phyloP scores from a whole-genome alignment of 1,139 yeast species.

The Candida dubliniensis region DNA sequence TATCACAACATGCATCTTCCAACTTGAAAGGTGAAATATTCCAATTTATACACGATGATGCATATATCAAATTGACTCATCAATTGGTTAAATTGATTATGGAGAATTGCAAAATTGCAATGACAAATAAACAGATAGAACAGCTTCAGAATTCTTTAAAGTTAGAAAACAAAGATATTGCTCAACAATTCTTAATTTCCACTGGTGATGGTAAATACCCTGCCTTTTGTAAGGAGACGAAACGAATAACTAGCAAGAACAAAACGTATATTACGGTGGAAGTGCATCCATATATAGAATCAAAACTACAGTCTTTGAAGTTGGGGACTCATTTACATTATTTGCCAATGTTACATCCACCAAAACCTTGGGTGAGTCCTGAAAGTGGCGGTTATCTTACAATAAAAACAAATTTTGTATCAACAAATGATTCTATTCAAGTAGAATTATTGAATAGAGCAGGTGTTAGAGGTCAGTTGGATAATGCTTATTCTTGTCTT shows the following conservation, averaged over 20 bases:
- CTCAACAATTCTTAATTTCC: not conserved
- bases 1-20: not conserved
- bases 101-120: constrained; percentile 20
- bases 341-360: constrained; percentile 43
- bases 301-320: constrained; percentile 16
- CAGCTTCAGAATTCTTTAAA: constrained; percentile 2
- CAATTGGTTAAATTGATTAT: constrained; percentile 23
- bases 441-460: constrained; percentile 27
- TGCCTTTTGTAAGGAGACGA: constrained; percentile 3
- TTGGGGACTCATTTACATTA: constrained; percentile 1
- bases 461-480: constrained; percentile 33
- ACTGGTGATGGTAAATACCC: not conserved
- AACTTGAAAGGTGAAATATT: constrained; percentile 1
- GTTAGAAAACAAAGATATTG: not conserved
- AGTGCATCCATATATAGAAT: constrained; percentile 27
- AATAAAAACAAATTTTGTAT: constrained; percentile 27
- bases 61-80: constrained; percentile 9
- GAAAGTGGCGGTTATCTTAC: constrained; percentile 37
- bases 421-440: constrained; percentile 22
- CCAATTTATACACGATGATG: constrained; percentile 5
- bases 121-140: constrained; percentile 12
- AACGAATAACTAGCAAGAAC: not conserved
- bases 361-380: constrained; percentile 38
- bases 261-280: constrained; percentile 10
- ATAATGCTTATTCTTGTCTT: constrained; percentile 31